phyloP scores from a whole-genome alignment of 306 rosid species.

The Cicer cuneatum region DNA sequence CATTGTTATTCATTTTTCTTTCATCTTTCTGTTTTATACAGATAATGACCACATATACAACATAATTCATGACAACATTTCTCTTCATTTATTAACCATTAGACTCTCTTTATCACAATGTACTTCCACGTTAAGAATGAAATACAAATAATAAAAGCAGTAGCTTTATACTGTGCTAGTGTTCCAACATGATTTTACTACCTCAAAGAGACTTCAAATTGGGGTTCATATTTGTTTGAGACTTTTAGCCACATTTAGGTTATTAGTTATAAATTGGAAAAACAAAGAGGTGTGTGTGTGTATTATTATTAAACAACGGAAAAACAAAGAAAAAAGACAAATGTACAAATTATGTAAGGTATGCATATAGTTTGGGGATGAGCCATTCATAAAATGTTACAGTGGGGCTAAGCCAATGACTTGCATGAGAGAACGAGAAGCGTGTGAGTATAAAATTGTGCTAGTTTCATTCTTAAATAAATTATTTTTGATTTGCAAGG shows the following conservation, averaged over 20 bases:
- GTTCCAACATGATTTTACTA: no score
- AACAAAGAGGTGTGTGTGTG: no score
- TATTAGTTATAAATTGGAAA: no score
- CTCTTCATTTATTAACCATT: no score
- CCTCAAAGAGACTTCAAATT: neutral
- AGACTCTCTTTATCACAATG: neutral
- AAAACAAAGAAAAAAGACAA: no score
- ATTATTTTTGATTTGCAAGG: slow-evolving; percentile 1
- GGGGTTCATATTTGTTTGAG: neutral
- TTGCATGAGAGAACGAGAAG: no score
- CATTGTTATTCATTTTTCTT: slow-evolving; percentile 24
- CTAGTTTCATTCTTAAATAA: slow-evolving; percentile 7
- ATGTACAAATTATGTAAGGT: no score
- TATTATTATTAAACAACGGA: no score
- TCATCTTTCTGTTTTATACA: neutral
- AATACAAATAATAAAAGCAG: neutral
- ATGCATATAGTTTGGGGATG: no score
- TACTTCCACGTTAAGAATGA: neutral
- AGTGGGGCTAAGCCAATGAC: no score
- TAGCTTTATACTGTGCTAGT: slow-evolving; percentile 10
- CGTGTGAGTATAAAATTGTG: slow-evolving; percentile 7
- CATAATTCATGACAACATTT: neutral
- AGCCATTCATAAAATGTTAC: no score
- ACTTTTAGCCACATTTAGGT: no score
- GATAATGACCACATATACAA: neutral